phyloP scores from a whole-genome alignment of 208 protist species.

The Leishmania aethiopica region DNA sequence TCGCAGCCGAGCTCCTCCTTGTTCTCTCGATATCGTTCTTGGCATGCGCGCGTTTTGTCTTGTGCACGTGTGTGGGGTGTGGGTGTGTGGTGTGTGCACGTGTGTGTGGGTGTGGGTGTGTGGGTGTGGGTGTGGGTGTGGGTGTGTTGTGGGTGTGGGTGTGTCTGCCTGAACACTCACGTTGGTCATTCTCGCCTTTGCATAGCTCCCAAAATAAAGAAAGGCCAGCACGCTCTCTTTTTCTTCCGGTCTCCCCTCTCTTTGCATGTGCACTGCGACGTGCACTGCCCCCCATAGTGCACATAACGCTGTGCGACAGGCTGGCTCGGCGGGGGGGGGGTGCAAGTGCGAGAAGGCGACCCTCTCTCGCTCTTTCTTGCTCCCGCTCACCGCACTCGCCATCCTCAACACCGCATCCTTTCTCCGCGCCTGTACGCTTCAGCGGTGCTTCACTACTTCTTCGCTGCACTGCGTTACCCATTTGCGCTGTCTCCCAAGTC shows the following conservation, averaged over 20 bases:
- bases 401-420: too few relatives aligned
- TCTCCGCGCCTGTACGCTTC: background rate
- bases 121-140: too few relatives aligned
- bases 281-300: background rate
- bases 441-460: background rate
- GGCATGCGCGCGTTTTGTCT: background rate
- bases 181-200: background rate
- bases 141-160: too few relatives aligned
- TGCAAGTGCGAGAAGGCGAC: background rate
- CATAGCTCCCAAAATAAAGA: background rate
- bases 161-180: background rate
- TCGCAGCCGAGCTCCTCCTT: background rate
- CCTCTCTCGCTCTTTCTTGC: background rate
- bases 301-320: background rate
- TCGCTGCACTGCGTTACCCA: background rate
- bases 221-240: background rate
- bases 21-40: background rate
- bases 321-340: background rate
- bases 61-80: too few relatives aligned
- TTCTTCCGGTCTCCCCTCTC: background rate
- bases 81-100: too few relatives aligned
- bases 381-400: too few relatives aligned
- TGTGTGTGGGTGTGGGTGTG: too few relatives aligned
- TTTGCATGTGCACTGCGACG: background rate
- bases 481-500: background rate